Base-by-base conservation (phyloP, 2,329 filamentous ascomycete species). In the Botrytis pseudocinerea region DNA sequence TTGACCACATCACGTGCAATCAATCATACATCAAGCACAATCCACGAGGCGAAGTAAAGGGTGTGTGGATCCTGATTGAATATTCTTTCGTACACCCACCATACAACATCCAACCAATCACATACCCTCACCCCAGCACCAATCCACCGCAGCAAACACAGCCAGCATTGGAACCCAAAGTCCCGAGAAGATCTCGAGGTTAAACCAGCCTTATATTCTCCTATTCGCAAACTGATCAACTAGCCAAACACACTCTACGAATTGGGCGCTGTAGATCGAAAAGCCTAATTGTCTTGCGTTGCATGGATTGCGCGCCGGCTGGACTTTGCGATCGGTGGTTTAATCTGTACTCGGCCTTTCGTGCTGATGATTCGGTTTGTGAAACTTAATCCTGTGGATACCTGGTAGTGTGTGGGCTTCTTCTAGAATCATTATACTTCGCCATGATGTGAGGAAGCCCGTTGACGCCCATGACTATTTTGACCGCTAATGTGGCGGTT, bases 401-500 rank as follows among this genome's bases (percentile, higher is more conserved):
- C 8, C 38, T 38, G 8, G 38, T 38, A 1, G 38, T 38, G 38
- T 38, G 7, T 38, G 38, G 38, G 6, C 5, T 64, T 32, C 18
- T 22, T 64, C 40, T 64, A 32, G 20, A 42, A 64, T 25, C 0
- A n/a, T 54, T 0, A 2, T 32, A 32, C 38, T 8, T 7, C 38
- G 38, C 9, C 38, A 4, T 32, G 28, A 12, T 38, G 7, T 38
- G 10, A 61, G 35, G 28, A 18, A 40, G 2, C 6, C 35, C 35
- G 3, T 35, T 25, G n/a, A 61, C 32, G 42, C n/a, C n/a, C 62
- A 32, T 35, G n/a, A 35, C 28, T n/a, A 9, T 35, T 28, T 48
- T 65, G 42, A 46, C 62, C 62, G 62, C 62, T 35, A 8, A 35
- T 7, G 62, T 65, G 62, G 62, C 62, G 40, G n/a, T 48, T 65